These are phyloP conservation scores for Graphilbum sp. DNA, from an alignment of 2,329 filamentous ascomycete species.

Conservation along the genomic window DNA sequence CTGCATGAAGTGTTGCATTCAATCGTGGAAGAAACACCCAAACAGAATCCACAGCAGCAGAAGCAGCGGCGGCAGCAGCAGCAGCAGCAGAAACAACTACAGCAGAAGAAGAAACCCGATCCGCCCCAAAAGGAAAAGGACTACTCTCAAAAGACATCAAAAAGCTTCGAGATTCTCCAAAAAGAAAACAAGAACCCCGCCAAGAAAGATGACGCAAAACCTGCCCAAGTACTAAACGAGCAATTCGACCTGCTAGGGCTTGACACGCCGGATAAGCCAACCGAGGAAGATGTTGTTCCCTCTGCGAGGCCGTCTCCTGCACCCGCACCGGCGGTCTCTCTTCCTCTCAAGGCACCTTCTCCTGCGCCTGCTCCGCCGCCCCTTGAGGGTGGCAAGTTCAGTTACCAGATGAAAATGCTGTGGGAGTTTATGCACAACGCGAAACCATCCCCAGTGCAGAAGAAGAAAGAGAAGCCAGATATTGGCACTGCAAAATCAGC, in stretches of 20 bases:
- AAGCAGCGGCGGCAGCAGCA: no score
- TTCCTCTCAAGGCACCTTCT: neutral
- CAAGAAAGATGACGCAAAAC: neutral
- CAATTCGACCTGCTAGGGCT: slow-evolving; percentile 3
- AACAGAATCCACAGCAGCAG: neutral
- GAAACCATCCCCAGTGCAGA: neutral
- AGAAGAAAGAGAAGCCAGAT: neutral
- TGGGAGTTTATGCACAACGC: slow-evolving; percentile 6
- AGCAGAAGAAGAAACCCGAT: no score
- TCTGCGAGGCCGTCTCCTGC: no score
- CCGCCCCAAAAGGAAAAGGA: no score
- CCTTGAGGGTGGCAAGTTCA: neutral
- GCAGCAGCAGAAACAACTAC: no score
- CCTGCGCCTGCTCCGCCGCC: no score
- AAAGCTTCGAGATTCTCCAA: no score
- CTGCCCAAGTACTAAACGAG: neutral
- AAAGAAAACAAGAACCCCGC: neutral
- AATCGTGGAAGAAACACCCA: no score
- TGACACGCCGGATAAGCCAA: neutral
- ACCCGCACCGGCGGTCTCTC: no score
- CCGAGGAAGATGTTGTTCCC: no score
- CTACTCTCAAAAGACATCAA: no score
- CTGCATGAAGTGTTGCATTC: neutral
- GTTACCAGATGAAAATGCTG: slow-evolving; percentile 6
- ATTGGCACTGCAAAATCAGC: no score